Conservation (phyloP, 257 asterid species). For the Agastache rugosa region DNA sequence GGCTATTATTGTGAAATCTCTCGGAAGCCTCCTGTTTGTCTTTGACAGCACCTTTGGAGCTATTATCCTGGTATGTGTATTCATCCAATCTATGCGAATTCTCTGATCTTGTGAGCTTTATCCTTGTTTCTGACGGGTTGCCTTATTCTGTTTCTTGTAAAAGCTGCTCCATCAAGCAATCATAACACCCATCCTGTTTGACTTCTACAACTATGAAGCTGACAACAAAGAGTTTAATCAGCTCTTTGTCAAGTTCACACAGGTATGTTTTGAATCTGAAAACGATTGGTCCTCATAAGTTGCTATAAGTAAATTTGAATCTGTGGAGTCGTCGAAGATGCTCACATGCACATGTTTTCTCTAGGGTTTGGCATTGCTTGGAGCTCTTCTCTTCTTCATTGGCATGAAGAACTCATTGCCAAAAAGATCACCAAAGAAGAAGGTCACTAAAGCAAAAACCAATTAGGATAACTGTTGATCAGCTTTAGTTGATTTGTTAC, state of each 20-base stretch:
- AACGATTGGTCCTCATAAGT: not conserved
- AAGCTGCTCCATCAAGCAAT: constrained; percentile 87
- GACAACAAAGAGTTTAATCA: constrained; percentile 73
- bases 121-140: constrained; percentile 20
- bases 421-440: constrained; percentile 79
- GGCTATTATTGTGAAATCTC: constrained; percentile 67
- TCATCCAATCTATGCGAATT: not conserved
- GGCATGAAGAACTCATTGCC: constrained; percentile 94
- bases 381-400: constrained; percentile 81
- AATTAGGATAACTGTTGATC: constrained; percentile 39
- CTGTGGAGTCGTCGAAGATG: not conserved
- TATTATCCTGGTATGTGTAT: constrained; percentile 61
- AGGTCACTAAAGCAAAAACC: constrained; percentile 73
- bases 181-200: constrained; percentile 73
- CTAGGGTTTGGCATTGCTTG: constrained; percentile 81
- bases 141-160: not conserved
- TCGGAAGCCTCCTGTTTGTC: constrained; percentile 86
- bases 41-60: constrained; percentile 92
- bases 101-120: not conserved
- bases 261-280: constrained; percentile 53
- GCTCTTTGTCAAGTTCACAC: constrained; percentile 75
- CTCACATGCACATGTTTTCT: constrained; percentile 5
- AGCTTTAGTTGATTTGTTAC: constrained; percentile 37
- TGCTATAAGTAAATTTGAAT: not conserved
- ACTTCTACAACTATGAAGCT: constrained; percentile 93